Conservation (phyloP, 164 flowering plant genomes). For the Vitis amurensis region DNA sequence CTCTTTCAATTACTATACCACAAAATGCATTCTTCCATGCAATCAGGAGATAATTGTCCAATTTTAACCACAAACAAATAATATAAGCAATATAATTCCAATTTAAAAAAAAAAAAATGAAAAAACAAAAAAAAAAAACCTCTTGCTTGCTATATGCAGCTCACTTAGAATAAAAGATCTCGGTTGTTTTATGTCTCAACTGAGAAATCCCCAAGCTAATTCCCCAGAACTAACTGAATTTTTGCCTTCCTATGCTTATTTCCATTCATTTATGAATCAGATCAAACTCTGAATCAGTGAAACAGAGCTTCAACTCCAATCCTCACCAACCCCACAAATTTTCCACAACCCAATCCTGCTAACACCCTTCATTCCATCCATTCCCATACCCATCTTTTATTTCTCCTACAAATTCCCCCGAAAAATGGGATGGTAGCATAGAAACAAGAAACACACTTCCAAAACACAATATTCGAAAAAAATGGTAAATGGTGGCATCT, state of each 20-base stretch:
- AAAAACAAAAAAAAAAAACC: background rate
- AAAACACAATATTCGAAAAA: background rate
- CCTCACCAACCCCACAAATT: background rate
- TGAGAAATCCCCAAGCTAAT: background rate
- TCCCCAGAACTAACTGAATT: background rate
- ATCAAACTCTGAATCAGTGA: background rate
- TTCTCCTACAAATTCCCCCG: too few relatives aligned
- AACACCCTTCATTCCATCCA: background rate
- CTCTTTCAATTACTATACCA: background rate
- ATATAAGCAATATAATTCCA: background rate
- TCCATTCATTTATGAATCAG: background rate
- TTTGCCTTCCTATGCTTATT: background rate
- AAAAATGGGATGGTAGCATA: too few relatives aligned
- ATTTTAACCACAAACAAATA: background rate
- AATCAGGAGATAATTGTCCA: background rate
- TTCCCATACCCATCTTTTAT: background rate
- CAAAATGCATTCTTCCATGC: background rate
- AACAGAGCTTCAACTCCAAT: too few relatives aligned
- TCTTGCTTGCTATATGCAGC: background rate
- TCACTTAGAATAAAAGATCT: background rate
- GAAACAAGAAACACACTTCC: conserved; percentile 8
- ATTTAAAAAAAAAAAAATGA: background rate
- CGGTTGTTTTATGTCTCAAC: background rate
- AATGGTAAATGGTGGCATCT: background rate
- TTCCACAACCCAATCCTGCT: background rate